A percentile compares a stretch with the other conserved stretches of the same genome.
These are phyloP conservation scores for Hanseniaspora singularis DNA, from an alignment of 805 yeast species.

Conservation along the genomic window DNA sequence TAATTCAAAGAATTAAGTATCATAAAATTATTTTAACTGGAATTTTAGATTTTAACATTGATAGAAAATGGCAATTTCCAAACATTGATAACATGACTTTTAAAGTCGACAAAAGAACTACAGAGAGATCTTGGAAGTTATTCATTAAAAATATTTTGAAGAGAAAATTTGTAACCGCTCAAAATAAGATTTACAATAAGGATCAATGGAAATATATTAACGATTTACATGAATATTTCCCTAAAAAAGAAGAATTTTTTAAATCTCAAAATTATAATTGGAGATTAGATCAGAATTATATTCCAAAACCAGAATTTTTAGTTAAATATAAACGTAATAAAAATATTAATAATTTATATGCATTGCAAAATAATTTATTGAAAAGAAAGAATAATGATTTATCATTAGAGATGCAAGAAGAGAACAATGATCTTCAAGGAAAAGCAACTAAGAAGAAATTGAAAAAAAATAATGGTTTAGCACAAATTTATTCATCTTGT, in stretches of 20 bases:
- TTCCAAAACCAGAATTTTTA: constrained; percentile 22
- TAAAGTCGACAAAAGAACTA: constrained; percentile 49
- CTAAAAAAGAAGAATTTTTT: constrained; percentile 11
- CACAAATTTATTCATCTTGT: constrained; percentile 3
- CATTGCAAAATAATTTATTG: constrained; percentile 9
- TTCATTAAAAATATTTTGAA: constrained; percentile 24
- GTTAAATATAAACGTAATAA: constrained; percentile 17
- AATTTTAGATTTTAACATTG: constrained; percentile 50
- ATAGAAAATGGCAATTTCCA: constrained; percentile 41
- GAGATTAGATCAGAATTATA: constrained; percentile 19
- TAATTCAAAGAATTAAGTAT: constrained; percentile 44
- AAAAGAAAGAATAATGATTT: constrained; percentile 13
- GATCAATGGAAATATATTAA: constrained; percentile 15
- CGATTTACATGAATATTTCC: constrained; percentile 9
- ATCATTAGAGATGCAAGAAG: neutral
- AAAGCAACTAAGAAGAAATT: constrained; percentile 2
- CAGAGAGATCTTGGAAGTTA: constrained; percentile 44
- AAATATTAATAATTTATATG: constrained; percentile 4
- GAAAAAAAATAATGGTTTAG: constrained; percentile 5
- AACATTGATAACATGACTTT: constrained; percentile 29
- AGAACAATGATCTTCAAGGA: neutral
- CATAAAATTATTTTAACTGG: constrained; percentile 44
- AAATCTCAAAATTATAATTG: constrained; percentile 11
- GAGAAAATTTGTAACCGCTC: constrained; percentile 14
- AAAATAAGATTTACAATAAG: constrained; percentile 6